A percentile compares a stretch with the other conserved stretches of the same genome.
Evolutionary conservation across 768 basidiomycete genomes (phyloP).

Genomic region (Multifurca ochricompacta): DNA sequence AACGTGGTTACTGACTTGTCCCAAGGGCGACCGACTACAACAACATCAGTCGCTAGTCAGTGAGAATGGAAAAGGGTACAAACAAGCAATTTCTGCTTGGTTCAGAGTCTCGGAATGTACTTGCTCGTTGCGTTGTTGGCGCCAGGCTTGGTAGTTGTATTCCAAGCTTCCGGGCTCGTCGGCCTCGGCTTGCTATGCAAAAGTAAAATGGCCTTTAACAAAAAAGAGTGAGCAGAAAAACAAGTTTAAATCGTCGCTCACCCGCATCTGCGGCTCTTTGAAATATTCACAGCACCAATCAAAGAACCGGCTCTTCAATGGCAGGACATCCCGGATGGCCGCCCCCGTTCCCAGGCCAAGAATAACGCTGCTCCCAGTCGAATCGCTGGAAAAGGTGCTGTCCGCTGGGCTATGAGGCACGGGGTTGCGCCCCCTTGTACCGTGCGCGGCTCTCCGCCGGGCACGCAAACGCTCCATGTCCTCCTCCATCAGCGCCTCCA

Average conservation of each 20-base stretch:
- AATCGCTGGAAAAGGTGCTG: slow-evolving; percentile 73
- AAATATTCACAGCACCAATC: slow-evolving; percentile 98
- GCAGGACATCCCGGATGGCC: slow-evolving; percentile 77
- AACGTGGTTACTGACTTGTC: slow-evolving; percentile 63
- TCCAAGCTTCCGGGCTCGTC: slow-evolving; percentile 93
- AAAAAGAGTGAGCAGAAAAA: too few relatives aligned
- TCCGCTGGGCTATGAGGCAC: slow-evolving; percentile 60
- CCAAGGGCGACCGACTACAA: slow-evolving; percentile 57
- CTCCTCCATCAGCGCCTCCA: slow-evolving; percentile 86
- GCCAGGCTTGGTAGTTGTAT: slow-evolving; percentile 95
- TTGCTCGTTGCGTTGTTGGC: slow-evolving; percentile 83
- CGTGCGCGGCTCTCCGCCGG: slow-evolving; percentile 40
- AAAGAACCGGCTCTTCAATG: slow-evolving; percentile 85
- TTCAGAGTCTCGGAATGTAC: slow-evolving; percentile 59
- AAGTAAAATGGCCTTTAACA: too few relatives aligned
- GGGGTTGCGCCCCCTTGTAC: slow-evolving; percentile 32
- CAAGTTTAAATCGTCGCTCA: slow-evolving; percentile 31
- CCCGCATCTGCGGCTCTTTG: slow-evolving; percentile 98
- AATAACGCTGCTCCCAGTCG: slow-evolving; percentile 56
- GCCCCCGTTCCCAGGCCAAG: slow-evolving; percentile 73
- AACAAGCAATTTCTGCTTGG: slow-evolving; percentile 71
- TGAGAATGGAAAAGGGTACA: slow-evolving; percentile 23
- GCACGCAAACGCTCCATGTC: slow-evolving; percentile 88
- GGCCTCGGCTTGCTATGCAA: slow-evolving; percentile 74
- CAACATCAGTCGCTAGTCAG: slow-evolving; percentile 3